phyloP scores from a whole-genome alignment of 805 yeast species.

The Isabelozyma heimii region DNA sequence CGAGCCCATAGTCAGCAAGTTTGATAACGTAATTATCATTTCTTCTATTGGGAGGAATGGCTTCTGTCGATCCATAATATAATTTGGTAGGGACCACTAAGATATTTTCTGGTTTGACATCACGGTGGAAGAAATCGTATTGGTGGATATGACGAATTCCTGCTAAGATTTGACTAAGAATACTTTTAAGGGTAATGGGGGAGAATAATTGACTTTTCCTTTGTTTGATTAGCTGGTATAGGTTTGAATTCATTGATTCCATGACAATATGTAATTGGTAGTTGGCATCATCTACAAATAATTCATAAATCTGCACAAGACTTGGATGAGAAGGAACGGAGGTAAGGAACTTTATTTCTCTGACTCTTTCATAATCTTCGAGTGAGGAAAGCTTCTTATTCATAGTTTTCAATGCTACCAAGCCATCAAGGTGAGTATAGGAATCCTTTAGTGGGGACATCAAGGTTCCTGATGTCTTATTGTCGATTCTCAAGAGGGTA shows the following conservation, averaged over 20 bases:
- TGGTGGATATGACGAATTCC: constrained; percentile 83
- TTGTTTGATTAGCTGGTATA: constrained; percentile 71
- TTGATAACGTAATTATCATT: constrained; percentile 58
- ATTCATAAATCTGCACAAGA: constrained; percentile 72
- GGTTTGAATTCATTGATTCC: constrained; percentile 84
- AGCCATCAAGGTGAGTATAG: constrained; percentile 19
- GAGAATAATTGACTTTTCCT: constrained; percentile 56
- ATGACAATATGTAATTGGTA: constrained; percentile 74
- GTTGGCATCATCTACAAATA: constrained; percentile 65
- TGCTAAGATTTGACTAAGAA: constrained; percentile 65
- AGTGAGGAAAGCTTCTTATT: constrained; percentile 43
- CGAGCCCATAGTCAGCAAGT: constrained; percentile 78
- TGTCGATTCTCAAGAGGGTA: constrained; percentile 13
- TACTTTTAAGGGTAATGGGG: constrained; percentile 57
- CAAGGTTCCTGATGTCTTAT: constrained; percentile 42
- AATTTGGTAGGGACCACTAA: constrained; percentile 59
- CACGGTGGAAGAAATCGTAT: constrained; percentile 75
- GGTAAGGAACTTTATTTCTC: constrained; percentile 66
- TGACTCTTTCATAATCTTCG: constrained; percentile 40
- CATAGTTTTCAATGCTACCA: constrained; percentile 81
- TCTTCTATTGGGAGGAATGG: constrained; percentile 39
- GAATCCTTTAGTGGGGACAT: constrained; percentile 40
- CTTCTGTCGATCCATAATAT: constrained; percentile 45
- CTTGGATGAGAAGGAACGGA: constrained; percentile 69
- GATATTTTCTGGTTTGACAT: constrained; percentile 91